A percentile compares a stretch with the other conserved stretches of the same genome.
These are phyloP conservation scores for Acacia melanoxylon DNA, from an alignment of 306 rosid species.

Conservation along the genomic window DNA sequence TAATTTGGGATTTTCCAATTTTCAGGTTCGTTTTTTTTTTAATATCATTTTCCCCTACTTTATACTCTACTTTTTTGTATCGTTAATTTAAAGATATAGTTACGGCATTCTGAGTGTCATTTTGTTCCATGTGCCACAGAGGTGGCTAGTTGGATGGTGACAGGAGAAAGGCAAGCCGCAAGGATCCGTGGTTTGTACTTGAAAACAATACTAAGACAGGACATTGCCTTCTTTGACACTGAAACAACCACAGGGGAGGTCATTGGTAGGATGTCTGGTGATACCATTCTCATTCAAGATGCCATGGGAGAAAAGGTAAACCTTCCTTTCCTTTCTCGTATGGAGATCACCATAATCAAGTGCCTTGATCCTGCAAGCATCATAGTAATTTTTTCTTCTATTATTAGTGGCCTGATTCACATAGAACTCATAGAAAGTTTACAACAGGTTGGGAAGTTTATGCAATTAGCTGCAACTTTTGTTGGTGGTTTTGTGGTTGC, in stretches of 20 bases:
- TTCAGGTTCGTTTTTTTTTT: no score
- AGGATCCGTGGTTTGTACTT: slow-evolving; percentile 78
- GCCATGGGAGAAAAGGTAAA: slow-evolving; percentile 92
- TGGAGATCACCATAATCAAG: background rate
- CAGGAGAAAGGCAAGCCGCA: slow-evolving; percentile 88
- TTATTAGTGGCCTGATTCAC: background rate
- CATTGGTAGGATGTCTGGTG: slow-evolving; percentile 92
- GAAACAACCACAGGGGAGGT: slow-evolving; percentile 83
- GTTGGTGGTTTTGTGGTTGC: slow-evolving; percentile 72
- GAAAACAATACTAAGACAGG: slow-evolving; percentile 76
- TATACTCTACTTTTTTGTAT: no score
- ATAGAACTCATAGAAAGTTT: background rate
- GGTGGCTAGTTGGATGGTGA: slow-evolving; percentile 93
- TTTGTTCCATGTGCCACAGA: slow-evolving; percentile 39
- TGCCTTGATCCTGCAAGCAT: background rate
- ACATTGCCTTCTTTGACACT: slow-evolving; percentile 82
- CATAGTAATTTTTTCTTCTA: background rate
- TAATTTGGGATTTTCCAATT: no score
- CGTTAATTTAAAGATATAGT: no score
- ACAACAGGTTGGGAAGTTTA: slow-evolving; percentile 83
- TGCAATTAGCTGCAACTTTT: slow-evolving; percentile 71
- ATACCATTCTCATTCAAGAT: slow-evolving; percentile 86
- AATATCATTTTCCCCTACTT: no score
- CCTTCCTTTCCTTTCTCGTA: background rate
- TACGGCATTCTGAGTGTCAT: no score